Evolutionary conservation across 106 monocot genomes (phyloP).

Genomic region (Platanthera zijinensis): DNA sequence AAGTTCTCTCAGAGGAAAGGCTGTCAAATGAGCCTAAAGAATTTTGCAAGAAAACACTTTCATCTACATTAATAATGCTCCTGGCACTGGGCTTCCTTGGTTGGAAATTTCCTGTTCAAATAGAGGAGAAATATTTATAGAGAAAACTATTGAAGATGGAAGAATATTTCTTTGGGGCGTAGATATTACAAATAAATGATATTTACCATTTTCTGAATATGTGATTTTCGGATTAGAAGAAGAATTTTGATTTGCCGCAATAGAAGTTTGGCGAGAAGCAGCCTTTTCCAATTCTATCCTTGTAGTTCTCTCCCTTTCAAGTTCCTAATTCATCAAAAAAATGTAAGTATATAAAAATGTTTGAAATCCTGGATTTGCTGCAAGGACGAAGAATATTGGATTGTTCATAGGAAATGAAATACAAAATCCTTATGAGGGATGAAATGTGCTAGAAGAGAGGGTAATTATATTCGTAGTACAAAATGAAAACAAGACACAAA

Average conservation of each 20-base stretch:
- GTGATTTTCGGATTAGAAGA: constrained; percentile 20
- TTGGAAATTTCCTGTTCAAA: constrained; percentile 47
- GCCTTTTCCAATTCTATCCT: constrained; percentile 72
- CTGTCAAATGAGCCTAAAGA: constrained; percentile 61
- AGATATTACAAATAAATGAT: constrained; percentile 5
- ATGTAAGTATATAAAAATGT: not conserved
- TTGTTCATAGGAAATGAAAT: not conserved
- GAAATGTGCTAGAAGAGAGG: too few relatives aligned
- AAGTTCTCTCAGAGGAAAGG: constrained; percentile 38
- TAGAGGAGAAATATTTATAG: not conserved
- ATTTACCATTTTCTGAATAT: constrained; percentile 43
- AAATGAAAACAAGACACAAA: too few relatives aligned
- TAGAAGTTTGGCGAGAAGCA: constrained; percentile 41
- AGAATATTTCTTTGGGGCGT: not conserved
- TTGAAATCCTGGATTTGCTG: not conserved
- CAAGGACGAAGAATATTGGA: not conserved
- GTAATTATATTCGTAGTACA: too few relatives aligned
- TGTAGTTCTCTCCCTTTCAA: constrained; percentile 65
- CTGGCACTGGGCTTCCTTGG: constrained; percentile 50
- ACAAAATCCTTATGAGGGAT: not conserved
- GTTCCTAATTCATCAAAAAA: constrained; percentile 45
- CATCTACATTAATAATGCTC: constrained; percentile 67
- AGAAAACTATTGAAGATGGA: not conserved
- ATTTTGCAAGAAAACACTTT: constrained; percentile 72
- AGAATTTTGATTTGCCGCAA: constrained; percentile 34